These are phyloP conservation scores for Myriosclerotinia curreyana DNA, from an alignment of 2,329 filamentous ascomycete genomes.

Conservation along the genomic window DNA sequence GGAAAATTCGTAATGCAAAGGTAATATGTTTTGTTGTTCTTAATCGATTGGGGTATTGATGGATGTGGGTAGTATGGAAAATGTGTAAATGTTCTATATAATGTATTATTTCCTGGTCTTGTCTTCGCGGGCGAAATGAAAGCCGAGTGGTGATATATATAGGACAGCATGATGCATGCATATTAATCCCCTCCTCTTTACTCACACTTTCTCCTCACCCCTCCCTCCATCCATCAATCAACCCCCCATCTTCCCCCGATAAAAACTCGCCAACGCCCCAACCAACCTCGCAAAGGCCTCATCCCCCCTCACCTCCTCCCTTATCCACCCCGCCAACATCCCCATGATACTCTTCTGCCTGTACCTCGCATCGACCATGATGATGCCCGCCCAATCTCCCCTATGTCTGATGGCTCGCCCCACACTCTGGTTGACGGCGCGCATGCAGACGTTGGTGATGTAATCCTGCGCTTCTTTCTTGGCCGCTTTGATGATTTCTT, in stretches of 20 bases:
- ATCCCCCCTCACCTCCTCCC: constrained; percentile 56
- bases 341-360: constrained; percentile 65
- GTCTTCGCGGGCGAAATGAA: no score
- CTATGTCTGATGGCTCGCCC: constrained; percentile 86
- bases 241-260: neutral
- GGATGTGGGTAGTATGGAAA: no score
- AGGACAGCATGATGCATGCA: no score
- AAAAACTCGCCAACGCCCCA: constrained; percentile 36
- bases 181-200: no score
- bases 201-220: neutral
- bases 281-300: constrained; percentile 51
- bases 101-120: no score
- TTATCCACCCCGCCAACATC: constrained; percentile 90
- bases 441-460: constrained; percentile 94
- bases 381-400: constrained; percentile 84
- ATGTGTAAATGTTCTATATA: no score
- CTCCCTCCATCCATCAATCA: neutral
- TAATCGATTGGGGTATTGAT: no score
- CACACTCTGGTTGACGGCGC: constrained; percentile 95
- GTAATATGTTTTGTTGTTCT: no score
- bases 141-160: no score
- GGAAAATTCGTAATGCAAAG: no score
- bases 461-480: constrained; percentile 69
- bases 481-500: constrained; percentile 41
- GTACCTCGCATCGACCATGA: constrained; percentile 81